A percentile compares a stretch with the other conserved stretches of the same genome.
Evolutionary conservation across 2,329 filamentous ascomycete genomes (phyloP).

Genomic region (Diaporthe aspalathi): DNA sequence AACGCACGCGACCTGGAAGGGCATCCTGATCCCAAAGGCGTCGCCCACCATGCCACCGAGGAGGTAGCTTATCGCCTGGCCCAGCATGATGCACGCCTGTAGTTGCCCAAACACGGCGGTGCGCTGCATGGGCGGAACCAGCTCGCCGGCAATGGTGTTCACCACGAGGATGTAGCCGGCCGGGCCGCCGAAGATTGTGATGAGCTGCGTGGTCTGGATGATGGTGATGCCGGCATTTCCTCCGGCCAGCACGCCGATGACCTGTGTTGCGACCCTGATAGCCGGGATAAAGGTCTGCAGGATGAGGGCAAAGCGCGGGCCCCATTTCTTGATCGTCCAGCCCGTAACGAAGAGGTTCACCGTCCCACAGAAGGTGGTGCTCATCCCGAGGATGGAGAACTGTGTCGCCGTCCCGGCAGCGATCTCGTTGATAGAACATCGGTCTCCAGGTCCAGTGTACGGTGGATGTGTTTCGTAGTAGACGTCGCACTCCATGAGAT

Average conservation of each 20-base stretch:
- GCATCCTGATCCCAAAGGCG: constrained; percentile 69
- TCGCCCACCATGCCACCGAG: constrained; percentile 74
- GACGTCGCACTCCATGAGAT: constrained; percentile 77
- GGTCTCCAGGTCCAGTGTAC: constrained; percentile 59
- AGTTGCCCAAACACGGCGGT: constrained; percentile 75
- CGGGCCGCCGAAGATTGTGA: constrained; percentile 76
- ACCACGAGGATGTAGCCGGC: constrained; percentile 76
- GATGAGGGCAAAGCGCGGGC: constrained; percentile 71
- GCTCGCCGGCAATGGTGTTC: constrained; percentile 75
- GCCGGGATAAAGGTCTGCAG: constrained; percentile 74
- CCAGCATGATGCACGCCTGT: constrained; percentile 75
- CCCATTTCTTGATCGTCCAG: constrained; percentile 74
- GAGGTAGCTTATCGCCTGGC: constrained; percentile 72
- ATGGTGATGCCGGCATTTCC: constrained; percentile 73
- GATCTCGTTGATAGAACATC: constrained; percentile 71
- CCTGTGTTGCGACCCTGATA: constrained; percentile 71
- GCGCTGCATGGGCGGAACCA: constrained; percentile 68
- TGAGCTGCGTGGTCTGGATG: constrained; percentile 74
- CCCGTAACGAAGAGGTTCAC: constrained; percentile 75
- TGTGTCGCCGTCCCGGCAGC: constrained; percentile 72
- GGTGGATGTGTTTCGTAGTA: constrained; percentile 72
- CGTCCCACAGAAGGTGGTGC: constrained; percentile 72
- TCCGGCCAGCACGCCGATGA: constrained; percentile 72
- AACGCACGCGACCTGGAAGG: constrained; percentile 72
- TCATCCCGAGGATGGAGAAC: constrained; percentile 73